phyloP scores from a whole-genome alignment of 2,329 filamentous ascomycete genomes.

The Colletotrichum euphorbiae region DNA sequence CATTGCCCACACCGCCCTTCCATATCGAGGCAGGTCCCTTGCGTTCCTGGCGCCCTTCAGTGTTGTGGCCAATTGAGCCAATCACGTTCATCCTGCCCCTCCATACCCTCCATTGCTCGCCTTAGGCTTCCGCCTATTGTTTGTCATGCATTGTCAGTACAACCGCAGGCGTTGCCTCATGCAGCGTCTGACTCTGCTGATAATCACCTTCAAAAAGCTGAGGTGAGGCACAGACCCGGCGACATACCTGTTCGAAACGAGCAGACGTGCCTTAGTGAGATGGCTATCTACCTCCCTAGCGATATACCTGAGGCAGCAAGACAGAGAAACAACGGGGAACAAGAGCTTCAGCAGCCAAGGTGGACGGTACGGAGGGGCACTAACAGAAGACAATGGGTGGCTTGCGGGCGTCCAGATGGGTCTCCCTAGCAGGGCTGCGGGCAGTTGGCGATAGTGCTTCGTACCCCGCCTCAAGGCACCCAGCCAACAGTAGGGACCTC shows the following conservation, averaged over 20 bases:
- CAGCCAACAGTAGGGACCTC: constrained; percentile 27
- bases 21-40: constrained; percentile 36
- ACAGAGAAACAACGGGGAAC: neutral
- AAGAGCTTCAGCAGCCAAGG: neutral
- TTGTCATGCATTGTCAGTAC: constrained; percentile 16
- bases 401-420: neutral
- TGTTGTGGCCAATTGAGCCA: constrained; percentile 8
- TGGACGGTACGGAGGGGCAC: neutral
- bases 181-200: constrained; percentile 17
- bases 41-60: constrained; percentile 35
- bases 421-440: constrained; percentile 14
- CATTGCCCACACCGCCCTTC: constrained; percentile 33
- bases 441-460: constrained; percentile 25
- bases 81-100: constrained; percentile 20
- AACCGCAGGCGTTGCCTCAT: constrained; percentile 10
- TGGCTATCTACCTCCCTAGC: too few relatives aligned
- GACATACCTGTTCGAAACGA: neutral
- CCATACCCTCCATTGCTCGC: neutral
- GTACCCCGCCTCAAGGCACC: constrained; percentile 30
- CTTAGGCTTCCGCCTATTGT: constrained; percentile 12
- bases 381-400: constrained; percentile 26
- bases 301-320: neutral
- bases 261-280: neutral
- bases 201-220: too few relatives aligned
- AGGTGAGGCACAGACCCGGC: neutral